phyloP scores from a whole-genome alignment of 345 rosid species.

The Brassica napus region DNA sequence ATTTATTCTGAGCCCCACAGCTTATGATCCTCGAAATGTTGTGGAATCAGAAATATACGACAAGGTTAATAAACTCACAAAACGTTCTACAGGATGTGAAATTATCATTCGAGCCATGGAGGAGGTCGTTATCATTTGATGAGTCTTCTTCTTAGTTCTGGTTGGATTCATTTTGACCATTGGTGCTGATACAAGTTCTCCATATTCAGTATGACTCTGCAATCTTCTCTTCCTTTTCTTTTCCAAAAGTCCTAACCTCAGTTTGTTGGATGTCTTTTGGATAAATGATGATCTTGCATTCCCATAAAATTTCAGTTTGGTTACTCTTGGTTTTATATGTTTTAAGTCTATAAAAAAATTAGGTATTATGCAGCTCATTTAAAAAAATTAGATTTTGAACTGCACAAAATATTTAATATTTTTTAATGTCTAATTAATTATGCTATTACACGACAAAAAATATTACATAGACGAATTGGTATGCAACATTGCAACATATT shows the following conservation, averaged over 20 bases:
- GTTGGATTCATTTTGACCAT: neutral
- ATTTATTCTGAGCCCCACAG: neutral
- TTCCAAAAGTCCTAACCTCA: neutral
- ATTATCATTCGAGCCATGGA: neutral
- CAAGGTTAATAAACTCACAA: neutral
- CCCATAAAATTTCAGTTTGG: neutral
- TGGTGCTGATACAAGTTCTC: neutral
- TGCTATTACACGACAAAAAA: too few relatives aligned
- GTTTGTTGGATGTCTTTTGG: neutral
- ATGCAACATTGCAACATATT: too few relatives aligned
- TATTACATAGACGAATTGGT: too few relatives aligned
- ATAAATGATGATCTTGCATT: neutral
- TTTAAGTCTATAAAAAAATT: too few relatives aligned
- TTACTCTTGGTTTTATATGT: too few relatives aligned
- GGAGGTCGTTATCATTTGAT: neutral
- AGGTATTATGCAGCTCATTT: too few relatives aligned
- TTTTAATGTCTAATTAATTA: too few relatives aligned
- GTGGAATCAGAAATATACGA: neutral
- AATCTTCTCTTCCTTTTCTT: neutral
- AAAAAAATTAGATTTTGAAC: too few relatives aligned
- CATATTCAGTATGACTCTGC: too few relatives aligned
- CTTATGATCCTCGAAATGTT: neutral
- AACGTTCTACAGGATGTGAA: constrained; percentile 7
- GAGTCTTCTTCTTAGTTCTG: neutral
- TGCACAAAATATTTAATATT: too few relatives aligned